Conservation (phyloP, 2,329 filamentous ascomycete genomes). For the Aciculosporium take region DNA sequence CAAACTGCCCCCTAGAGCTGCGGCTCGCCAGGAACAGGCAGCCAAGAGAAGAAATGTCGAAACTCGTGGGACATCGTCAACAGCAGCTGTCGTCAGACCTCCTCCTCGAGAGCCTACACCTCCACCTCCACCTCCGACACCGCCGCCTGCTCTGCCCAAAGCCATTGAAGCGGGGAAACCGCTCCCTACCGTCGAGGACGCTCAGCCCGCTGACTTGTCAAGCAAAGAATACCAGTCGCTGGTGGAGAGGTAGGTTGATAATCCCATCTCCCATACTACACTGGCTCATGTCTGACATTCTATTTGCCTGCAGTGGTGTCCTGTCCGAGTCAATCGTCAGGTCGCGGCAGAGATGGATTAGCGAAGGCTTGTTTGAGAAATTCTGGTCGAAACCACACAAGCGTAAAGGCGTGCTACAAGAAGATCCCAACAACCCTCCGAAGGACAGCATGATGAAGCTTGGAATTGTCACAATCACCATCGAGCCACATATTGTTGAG, state of each 20-base stretch:
- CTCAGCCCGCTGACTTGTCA: conserved; percentile 50
- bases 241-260: conserved; percentile 45
- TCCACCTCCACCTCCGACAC: conserved; percentile 17
- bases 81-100: conserved; percentile 24
- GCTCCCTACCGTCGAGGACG: conserved; percentile 53
- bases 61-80: conserved; percentile 37
- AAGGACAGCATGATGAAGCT: conserved; percentile 61
- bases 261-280: neutral
- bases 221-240: conserved; percentile 57
- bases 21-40: conserved; percentile 44
- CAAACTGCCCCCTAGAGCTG: conserved; percentile 48
- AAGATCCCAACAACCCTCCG: conserved; percentile 51
- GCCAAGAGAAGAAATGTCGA: conserved; percentile 46
- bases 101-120: conserved; percentile 21
- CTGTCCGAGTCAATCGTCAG: conserved; percentile 57
- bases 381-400: conserved; percentile 64
- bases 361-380: conserved; percentile 58
- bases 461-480: conserved; percentile 57
- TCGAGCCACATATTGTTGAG: conserved; percentile 70
- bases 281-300: neutral
- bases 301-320: conserved; percentile 43
- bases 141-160: conserved; percentile 39
- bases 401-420: conserved; percentile 48
- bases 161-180: conserved; percentile 51
- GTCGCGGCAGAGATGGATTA: conserved; percentile 61